A percentile compares a stretch with the other conserved stretches of the same genome.
Evolutionary conservation across 768 basidiomycete species (phyloP).

Genomic region (Coprinopsis strossmayeri): DNA sequence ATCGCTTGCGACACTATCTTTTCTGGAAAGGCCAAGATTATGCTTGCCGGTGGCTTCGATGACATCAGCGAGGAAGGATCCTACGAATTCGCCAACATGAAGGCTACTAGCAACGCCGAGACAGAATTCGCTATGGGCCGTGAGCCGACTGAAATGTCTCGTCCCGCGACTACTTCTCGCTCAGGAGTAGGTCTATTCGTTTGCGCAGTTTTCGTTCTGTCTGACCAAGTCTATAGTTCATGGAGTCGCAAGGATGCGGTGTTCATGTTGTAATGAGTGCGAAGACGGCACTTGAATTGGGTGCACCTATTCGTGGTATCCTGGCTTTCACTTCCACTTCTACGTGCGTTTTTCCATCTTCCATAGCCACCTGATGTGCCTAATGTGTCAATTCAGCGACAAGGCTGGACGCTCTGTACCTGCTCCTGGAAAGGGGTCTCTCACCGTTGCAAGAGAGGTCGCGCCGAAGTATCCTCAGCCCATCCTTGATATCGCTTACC

Average conservation of each 20-base stretch:
- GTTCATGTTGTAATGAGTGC: slow-evolving; percentile 97
- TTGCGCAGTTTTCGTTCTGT: slow-evolving; percentile 1
- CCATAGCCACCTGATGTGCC: background rate
- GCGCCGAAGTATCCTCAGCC: slow-evolving; percentile 72
- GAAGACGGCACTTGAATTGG: slow-evolving; percentile 91
- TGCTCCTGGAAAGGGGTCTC: slow-evolving; percentile 90
- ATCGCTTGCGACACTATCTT: slow-evolving; percentile 96
- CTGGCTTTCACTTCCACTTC: slow-evolving; percentile 96
- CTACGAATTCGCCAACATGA: slow-evolving; percentile 99
- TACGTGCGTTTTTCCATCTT: slow-evolving; percentile 48
- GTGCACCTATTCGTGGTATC: slow-evolving; percentile 88
- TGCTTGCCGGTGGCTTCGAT: slow-evolving; percentile 98
- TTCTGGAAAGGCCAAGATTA: slow-evolving; percentile 96
- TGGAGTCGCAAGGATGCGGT: slow-evolving; percentile 94
- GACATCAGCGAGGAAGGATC: slow-evolving; percentile 98
- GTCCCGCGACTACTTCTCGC: slow-evolving; percentile 93
- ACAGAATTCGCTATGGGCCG: slow-evolving; percentile 99
- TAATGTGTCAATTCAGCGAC: slow-evolving; percentile 48
- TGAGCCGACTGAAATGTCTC: slow-evolving; percentile 98
- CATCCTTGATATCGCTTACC: slow-evolving; percentile 80
- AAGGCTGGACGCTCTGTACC: slow-evolving; percentile 98
- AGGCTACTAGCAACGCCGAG: slow-evolving; percentile 95
- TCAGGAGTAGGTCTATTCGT: slow-evolving; percentile 61
- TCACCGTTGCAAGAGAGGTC: slow-evolving; percentile 83
- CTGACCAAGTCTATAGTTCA: slow-evolving; percentile 74